These are phyloP conservation scores for Sporopachydermia lactativora DNA, from an alignment of 805 yeast species.

Conservation along the genomic window DNA sequence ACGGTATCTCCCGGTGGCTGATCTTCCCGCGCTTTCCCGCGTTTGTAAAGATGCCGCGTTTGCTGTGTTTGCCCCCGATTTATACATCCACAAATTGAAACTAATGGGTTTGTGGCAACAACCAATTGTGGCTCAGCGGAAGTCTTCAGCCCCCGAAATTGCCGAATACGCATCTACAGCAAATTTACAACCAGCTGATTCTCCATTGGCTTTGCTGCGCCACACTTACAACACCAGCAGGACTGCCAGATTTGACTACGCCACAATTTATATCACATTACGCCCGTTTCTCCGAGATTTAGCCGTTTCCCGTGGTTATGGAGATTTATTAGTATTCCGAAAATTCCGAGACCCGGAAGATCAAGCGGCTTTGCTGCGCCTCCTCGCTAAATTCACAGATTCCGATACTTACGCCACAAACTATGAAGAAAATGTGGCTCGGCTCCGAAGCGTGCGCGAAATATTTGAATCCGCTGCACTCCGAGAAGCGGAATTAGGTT, in stretches of 20 bases:
- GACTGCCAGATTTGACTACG: slow-evolving; percentile 6
- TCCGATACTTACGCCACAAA: slow-evolving; percentile 18
- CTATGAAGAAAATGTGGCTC: slow-evolving; percentile 20
- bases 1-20: slow-evolving; percentile 12
- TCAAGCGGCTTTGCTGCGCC: slow-evolving; percentile 31
- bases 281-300: slow-evolving; percentile 33
- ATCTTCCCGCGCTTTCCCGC: slow-evolving; percentile 6
- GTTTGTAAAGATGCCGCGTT: slow-evolving; percentile 13
- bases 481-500: slow-evolving; percentile 49
- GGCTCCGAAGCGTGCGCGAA: slow-evolving; percentile 43
- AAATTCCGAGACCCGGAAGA: slow-evolving; percentile 34
- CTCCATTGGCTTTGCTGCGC: slow-evolving; percentile 3
- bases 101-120: slow-evolving; percentile 2
- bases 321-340: slow-evolving; percentile 30
- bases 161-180: neutral
- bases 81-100: neutral
- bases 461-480: slow-evolving; percentile 60
- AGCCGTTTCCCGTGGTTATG: slow-evolving; percentile 24
- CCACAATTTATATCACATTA: slow-evolving; percentile 16
- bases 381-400: slow-evolving; percentile 26
- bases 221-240: no score
- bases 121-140: no score
- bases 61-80: neutral
- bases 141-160: no score
- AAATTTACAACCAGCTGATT: neutral